Percentiles rank a stretch among this genome's conserved stretches.
Evolutionary conservation across 2,329 filamentous ascomycete species (phyloP).

Genomic region (Ophiocordyceps camponoti-rufipedis): DNA sequence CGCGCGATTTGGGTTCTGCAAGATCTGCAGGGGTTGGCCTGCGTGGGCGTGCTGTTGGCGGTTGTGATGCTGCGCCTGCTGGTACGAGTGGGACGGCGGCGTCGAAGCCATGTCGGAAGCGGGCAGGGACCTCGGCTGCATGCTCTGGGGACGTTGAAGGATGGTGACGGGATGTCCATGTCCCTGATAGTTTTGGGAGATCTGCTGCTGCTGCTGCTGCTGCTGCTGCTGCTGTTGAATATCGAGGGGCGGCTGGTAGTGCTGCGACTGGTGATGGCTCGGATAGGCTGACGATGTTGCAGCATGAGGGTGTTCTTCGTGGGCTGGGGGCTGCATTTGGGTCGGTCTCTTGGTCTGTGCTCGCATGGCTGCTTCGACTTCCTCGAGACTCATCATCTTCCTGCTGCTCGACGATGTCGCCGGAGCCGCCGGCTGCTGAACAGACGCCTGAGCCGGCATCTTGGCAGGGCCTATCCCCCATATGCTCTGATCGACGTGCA

Average conservation of each 20-base stretch:
- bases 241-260: conserved; percentile 4
- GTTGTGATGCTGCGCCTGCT: conserved; percentile 12
- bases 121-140: conserved; percentile 20
- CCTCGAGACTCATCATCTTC: conserved; percentile 90
- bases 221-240: conserved; percentile 5
- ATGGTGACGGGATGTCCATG: conserved; percentile 35
- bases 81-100: conserved; percentile 7
- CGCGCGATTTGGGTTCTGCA: conserved; percentile 60
- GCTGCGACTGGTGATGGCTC: conserved; percentile 5
- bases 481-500: conserved; percentile 82
- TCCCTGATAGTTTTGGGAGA: conserved; percentile 11
- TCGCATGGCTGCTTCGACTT: conserved; percentile 88
- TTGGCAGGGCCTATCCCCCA: conserved; percentile 60
- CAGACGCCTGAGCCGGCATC: conserved; percentile 12
- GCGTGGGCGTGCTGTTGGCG: conserved; percentile 14
- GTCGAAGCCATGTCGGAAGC: conserved; percentile 14
- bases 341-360: conserved; percentile 40
- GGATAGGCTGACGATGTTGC: conserved; percentile 9
- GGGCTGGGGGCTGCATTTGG: conserved; percentile 11
- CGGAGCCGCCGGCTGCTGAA: conserved; percentile 4
- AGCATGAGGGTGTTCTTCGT: conserved; percentile 13
- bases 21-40: conserved; percentile 50
- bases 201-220: conserved; percentile 15
- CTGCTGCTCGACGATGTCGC: conserved; percentile 22
- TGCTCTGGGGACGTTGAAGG: conserved; percentile 32